A percentile compares a stretch with the other conserved stretches of the same genome.
These are phyloP conservation scores for Endothia cerciana DNA, from an alignment of 2,329 filamentous ascomycete genomes.

Conservation along the genomic window DNA sequence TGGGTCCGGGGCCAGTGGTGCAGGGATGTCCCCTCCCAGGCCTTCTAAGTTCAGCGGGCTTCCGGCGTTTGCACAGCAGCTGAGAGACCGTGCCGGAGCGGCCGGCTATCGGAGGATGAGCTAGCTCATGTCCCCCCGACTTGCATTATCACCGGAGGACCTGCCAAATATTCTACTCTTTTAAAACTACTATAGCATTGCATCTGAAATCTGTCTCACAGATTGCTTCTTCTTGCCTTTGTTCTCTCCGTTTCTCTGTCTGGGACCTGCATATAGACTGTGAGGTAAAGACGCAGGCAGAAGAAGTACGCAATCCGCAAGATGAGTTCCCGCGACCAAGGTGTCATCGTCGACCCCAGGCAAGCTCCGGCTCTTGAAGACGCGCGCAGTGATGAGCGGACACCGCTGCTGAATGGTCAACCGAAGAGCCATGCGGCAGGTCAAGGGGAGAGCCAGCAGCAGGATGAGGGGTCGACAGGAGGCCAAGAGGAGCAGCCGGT, in stretches of 20 bases:
- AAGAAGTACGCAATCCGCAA: background rate
- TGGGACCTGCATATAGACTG: background rate
- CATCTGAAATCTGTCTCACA: background rate
- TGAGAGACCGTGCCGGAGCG: background rate
- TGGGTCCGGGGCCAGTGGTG: no score
- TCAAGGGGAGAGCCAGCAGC: conserved; percentile 15
- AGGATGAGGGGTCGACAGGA: no score
- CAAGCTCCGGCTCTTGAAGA: conserved; percentile 19
- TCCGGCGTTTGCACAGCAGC: background rate
- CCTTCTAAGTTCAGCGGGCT: background rate
- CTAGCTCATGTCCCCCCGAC: background rate
- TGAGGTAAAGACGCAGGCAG: background rate
- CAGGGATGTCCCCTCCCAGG: no score
- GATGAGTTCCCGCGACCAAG: conserved; percentile 13
- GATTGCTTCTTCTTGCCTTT: background rate
- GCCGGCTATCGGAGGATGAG: conserved; percentile 8
- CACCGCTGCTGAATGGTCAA: conserved; percentile 29
- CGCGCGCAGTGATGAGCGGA: conserved; percentile 24
- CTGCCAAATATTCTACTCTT: background rate
- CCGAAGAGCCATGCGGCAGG: background rate
- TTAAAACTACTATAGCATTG: background rate
- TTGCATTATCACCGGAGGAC: background rate
- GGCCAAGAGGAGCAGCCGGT: conserved; percentile 52
- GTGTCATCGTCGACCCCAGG: conserved; percentile 22
- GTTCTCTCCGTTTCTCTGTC: background rate